These are phyloP conservation scores for Penicillium sp. DNA, from an alignment of 2,329 filamentous ascomycete species.

Conservation along the genomic window DNA sequence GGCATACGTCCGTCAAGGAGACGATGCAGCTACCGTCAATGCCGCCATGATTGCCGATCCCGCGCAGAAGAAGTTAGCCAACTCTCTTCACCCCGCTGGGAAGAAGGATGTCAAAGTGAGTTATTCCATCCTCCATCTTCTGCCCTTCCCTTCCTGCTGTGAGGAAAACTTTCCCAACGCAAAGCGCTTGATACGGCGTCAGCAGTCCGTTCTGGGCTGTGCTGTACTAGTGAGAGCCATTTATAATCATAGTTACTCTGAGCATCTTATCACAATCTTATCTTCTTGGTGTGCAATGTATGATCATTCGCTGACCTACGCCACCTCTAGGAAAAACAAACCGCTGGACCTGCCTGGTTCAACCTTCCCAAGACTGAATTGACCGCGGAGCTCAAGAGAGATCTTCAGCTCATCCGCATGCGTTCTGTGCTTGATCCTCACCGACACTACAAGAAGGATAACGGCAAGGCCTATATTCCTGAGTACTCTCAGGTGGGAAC, in stretches of 20 bases:
- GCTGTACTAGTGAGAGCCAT: constrained; percentile 69
- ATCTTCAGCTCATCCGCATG: constrained; percentile 88
- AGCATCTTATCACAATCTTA: constrained; percentile 38
- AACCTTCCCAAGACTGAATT: constrained; percentile 81
- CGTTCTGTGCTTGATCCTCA: constrained; percentile 86
- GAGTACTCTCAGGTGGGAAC: constrained; percentile 88
- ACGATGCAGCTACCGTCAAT: constrained; percentile 57
- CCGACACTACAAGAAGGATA: constrained; percentile 86
- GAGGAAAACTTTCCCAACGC: constrained; percentile 77
- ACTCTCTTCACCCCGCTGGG: constrained; percentile 40
- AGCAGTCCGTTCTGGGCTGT: constrained; percentile 76
- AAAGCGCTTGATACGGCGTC: constrained; percentile 69
- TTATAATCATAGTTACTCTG: constrained; percentile 74
- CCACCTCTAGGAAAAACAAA: constrained; percentile 55
- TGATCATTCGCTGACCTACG: constrained; percentile 29
- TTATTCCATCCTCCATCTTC: not conserved
- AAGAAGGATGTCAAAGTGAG: constrained; percentile 54
- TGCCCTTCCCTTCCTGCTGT: constrained; percentile 47
- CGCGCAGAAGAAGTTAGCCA: constrained; percentile 41
- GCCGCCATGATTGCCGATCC: constrained; percentile 52
- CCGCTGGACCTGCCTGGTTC: constrained; percentile 83
- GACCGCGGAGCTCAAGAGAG: constrained; percentile 82
- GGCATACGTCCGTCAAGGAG: constrained; percentile 57
- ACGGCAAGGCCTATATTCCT: constrained; percentile 68
- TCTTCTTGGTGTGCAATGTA: constrained; percentile 3